Base-by-base conservation (phyloP, 495 filamentous ascomycete genomes). In the Hyaloscypha variabilis region DNA sequence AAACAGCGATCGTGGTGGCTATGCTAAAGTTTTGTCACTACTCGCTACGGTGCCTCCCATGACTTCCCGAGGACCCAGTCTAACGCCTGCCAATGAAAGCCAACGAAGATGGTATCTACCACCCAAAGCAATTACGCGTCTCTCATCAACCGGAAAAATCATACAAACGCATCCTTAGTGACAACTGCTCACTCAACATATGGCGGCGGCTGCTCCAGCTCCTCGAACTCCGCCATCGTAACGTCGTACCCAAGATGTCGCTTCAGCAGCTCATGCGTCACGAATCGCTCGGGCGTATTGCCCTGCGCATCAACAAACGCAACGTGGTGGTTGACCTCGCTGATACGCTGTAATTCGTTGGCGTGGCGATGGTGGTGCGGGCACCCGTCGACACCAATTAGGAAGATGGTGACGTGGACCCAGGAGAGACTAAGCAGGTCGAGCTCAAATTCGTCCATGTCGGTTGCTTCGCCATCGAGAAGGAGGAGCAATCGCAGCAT, bases 381-480 rank as follows among this genome's bases (percentile, higher is more conserved):
- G 63, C 79, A 82, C 26, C 79, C 77, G 66, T 83, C 79, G 5
- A 79, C 78, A 26, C 81, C 80, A 46, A 83, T 80, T 61, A 83
- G 55, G 71, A 82, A 81, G 59, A 82, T 81, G 0, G 80, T 83
- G 29, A 81, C 74, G 67, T 81, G 78, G 1, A 76, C 81, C 81
- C 81, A 83, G 13, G 74, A 73, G 17, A 79, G 75, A 24, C 77
- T 68, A 28, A 83, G 73, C 5, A 82, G 70, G 56, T 81, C 79
- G 8, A 83, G 72, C 58, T 83, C 79, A 63, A 83, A 83, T 60
- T 82, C 80, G 60, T 83, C 77, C 76, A 83, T 83, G 42, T 83
- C 80, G 8, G 70, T 76, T 13, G 79, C 78, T 69, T 83, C 80
- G 10, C 78, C 78, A 64, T 79, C 78, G 8, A 83, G 72, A 0